Evolutionary conservation across 2,329 filamentous ascomycete species (phyloP), one percentile per base, ranked within the genome.

Genomic region (Fusarium marasasianum): DNA sequence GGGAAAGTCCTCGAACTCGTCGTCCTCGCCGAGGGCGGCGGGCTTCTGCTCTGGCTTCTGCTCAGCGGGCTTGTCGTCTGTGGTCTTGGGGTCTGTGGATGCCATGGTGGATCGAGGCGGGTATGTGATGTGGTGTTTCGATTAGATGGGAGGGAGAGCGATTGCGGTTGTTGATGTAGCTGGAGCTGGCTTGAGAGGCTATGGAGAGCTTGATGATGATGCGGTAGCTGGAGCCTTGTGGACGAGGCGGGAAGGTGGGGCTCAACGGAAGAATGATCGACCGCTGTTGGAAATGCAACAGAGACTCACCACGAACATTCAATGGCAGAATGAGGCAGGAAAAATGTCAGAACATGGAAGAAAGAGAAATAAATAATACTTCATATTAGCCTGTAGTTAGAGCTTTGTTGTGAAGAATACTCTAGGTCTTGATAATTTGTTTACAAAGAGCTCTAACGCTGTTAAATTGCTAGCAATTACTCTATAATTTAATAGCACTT

Each of bases 1-100:
- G 33, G 96, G 96, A 81, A 99, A 99, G 83, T 99, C 96, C 82
- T 99, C 96, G 80, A 99, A 99, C 86, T 99, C 96, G 83, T 99
- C 96, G 81, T 99, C 96, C 83, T 99, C 96, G 83, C 98, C 96
- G 35, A 98, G 89, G 66, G 93, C 90, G 40, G 92, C 78, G 79
- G 90, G 76, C 76, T 79, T 79, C 69, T 79, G 74, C 67, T 78
- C 74, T 55, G 71, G 61, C 71, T 79, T 78, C 51, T 74, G 69
- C 69, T 79, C 77, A 50, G 54, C 64, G 51, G 76, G 75, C 71
- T 76, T 76, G 26, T 79, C 75, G 35, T 75, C 76, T 51, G 72
- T 71, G 40, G 77, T 66, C 76, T 78, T 78, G 48, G 77, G 73
- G 53, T 78, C 77, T 66, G 72, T 72, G 57, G 77, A 78, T 12